Evolutionary conservation across 352 stramenopile genomes (phyloP), one percentile per base, ranked within the genome.

Genomic region (Pythium plurisporium): DNA sequence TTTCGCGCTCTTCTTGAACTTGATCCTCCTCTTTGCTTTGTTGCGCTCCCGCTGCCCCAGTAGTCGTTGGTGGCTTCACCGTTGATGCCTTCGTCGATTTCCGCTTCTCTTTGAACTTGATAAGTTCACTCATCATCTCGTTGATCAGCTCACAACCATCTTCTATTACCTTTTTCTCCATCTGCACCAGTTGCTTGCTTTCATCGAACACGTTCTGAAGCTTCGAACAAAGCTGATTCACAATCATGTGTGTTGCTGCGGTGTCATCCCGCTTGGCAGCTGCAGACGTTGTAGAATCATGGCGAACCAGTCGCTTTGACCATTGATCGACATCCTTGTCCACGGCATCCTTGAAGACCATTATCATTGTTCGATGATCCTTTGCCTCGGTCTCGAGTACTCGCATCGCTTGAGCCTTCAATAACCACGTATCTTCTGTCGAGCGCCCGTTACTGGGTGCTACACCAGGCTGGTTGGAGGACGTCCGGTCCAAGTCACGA

Each of bases 241-340:
- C 81, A 3, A 76, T 89, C 79, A 91, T 89, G 47, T 94, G 82
- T 4, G 70, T 69, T 14, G 82, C 72, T 15, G 84, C 84, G 3
- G 76, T 82, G 36, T 91, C 79, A 48, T 89, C 78, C 7, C 81
- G 70, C 37, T 75, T 72, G 17, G 59, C 65, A 19, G 52, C 63
- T 9, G 56, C 56, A 27, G 38, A 59, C 5, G 53, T 58, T 30
- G 63, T 77, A 37, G 17, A 71, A 19, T 45, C 70, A 58, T 62
- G 64, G 62, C 10, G 61, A 46, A 77, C 37, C 53, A 81, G 58
- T 6, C 75, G 76, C 27, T 82, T 82, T 2, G 70, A 59, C 82
- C 84, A 94, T n/a, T 83, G 65, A 12, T 84, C 76, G 4, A 86
- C 79, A 19, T 94, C 84, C 61, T 92, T 92, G 10, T 89, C 72